Base-by-base conservation (phyloP, 1,139 yeast genomes). In the Kluyveromyces sp. region DNA sequence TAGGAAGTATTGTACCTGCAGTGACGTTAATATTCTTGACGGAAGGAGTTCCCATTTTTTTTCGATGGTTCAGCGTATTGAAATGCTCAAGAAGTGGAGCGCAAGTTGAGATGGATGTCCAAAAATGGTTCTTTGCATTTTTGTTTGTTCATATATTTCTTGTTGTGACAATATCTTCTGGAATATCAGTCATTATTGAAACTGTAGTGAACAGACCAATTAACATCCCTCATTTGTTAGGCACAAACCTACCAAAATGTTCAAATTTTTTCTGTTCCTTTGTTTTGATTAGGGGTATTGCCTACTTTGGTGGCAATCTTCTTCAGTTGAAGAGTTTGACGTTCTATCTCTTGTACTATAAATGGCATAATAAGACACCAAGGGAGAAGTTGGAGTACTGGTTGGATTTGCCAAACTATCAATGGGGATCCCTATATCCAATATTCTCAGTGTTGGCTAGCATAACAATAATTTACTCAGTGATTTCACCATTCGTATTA, bases 81-180 rank as follows among this genome's bases (percentile, higher is more conserved):
- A 77, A 77, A 51, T 80, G 82, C 6, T 70, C 68, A 34, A 57
- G 72, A 39, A 74, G 83, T 0, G 80, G 80, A 0, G 69, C 79
- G 3, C 76, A 74, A 46, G 58, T 77, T 12, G 85, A 83, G 56
- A 35, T 73, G 2, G 80, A 77, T 49, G 65, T 78, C n/a, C 88
- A 82, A 49, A 65, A 67, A 41, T 82, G 89, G 88, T 65, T 78
- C 66, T 70, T 81, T 70, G 67, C 71, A 51, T 88, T 88, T 57
- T 66, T 83, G 42, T 86, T 85, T 57, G 77, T 86, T 37, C 96
- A 88, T 54, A 78, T 86, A 33, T 88, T 88, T 53, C 62, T 88
- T 36, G 94, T 88, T 33, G 88, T 88, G 2, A 83, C 96, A 0
- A 75, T 88, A 33, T 85, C 94, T 56, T 82, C 94, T 0, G 88